Percentiles rank a stretch among this genome's conserved stretches.
Evolutionary conservation across 768 basidiomycete genomes (phyloP).

Genomic region (Bullera alba): DNA sequence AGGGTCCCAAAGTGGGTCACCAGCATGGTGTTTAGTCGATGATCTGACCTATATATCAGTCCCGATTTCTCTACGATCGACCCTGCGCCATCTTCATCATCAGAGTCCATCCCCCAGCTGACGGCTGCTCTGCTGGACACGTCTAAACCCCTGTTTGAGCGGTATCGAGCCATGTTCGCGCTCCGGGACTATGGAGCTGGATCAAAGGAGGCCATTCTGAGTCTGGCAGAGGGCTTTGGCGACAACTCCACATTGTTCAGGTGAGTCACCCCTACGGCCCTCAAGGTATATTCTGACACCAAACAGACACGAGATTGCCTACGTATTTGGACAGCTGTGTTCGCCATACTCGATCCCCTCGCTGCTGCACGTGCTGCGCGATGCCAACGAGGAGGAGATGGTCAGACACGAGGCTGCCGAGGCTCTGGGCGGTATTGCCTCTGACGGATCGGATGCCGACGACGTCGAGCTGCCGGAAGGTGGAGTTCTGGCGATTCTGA

Average conservation of each 20-base stretch:
- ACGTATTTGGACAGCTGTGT: slow-evolving; percentile 92
- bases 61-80: slow-evolving; percentile 47
- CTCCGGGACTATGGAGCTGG: slow-evolving; percentile 75
- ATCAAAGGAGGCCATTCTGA: slow-evolving; percentile 73
- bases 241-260: slow-evolving; percentile 91
- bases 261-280: slow-evolving; percentile 49
- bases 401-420: slow-evolving; percentile 98
- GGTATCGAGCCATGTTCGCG: slow-evolving; percentile 98
- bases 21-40: neutral
- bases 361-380: slow-evolving; percentile 67
- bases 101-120: slow-evolving; percentile 53
- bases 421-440: slow-evolving; percentile 90
- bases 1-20: slow-evolving; percentile 37
- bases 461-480: slow-evolving; percentile 54
- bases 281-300: neutral
- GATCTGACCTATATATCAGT: slow-evolving; percentile 10
- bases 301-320: slow-evolving; percentile 89
- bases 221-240: slow-evolving; percentile 80
- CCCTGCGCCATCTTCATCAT: slow-evolving; percentile 42
- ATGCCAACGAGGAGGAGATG: slow-evolving; percentile 78
- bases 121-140: slow-evolving; percentile 61
- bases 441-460: slow-evolving; percentile 29
- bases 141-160: slow-evolving; percentile 69
- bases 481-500: slow-evolving; percentile 77
- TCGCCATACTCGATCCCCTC: slow-evolving; percentile 82